Evolutionary conservation across 2,329 filamentous ascomycete genomes (phyloP).

Genomic region (Colletotrichum tropicale): DNA sequence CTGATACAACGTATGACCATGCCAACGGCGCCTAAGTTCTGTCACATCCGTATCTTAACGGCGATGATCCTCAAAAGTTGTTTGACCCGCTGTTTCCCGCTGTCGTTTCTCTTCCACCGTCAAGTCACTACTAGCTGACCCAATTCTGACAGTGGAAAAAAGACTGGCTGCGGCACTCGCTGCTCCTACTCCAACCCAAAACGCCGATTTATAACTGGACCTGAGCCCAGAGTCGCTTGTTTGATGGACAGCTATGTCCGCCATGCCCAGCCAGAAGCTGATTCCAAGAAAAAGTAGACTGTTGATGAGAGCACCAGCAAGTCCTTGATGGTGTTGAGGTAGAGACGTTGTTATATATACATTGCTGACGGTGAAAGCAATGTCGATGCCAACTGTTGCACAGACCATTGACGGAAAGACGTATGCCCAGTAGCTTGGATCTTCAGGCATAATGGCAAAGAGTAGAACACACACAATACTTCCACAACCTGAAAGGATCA

Average conservation of each 20-base stretch:
- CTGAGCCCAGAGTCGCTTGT: conserved; percentile 46
- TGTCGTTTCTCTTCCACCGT: not conserved
- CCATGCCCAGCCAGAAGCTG: conserved; percentile 73
- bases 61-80: too few relatives aligned
- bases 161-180: conserved; percentile 45
- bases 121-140: not conserved
- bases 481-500: conserved; percentile 65
- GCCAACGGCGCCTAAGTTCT: too few relatives aligned
- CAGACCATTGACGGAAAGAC: conserved; percentile 74
- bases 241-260: conserved; percentile 65
- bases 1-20: too few relatives aligned
- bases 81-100: not conserved
- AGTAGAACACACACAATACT: conserved; percentile 64
- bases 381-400: conserved; percentile 76
- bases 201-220: conserved; percentile 66
- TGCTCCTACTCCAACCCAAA: conserved; percentile 68
- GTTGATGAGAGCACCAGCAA: conserved; percentile 34
- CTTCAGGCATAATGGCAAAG: conserved; percentile 66
- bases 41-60: too few relatives aligned
- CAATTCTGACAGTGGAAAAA: not conserved
- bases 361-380: conserved; percentile 76
- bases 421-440: conserved; percentile 73
- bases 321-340: conserved; percentile 70
- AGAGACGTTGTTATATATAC: conserved; percentile 79
- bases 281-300: conserved; percentile 68